A percentile compares a stretch with the other conserved stretches of the same genome.
phyloP scores from a whole-genome alignment of 306 rosid genomes.

The Mimosa pudica region DNA sequence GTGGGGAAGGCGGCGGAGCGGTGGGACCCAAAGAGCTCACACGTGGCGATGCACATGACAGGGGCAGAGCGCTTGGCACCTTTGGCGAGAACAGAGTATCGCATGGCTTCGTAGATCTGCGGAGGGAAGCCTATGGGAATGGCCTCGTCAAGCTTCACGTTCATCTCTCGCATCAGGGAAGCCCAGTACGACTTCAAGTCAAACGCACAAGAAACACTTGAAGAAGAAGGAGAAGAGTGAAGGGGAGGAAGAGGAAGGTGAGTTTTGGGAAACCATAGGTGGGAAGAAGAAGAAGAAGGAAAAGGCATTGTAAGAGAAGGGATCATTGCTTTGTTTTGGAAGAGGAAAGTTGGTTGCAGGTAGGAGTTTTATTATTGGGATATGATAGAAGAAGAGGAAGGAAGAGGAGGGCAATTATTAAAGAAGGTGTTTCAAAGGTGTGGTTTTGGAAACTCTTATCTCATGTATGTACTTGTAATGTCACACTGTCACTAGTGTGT shows the following conservation, averaged over 20 bases:
- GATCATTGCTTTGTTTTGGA: constrained; percentile 32
- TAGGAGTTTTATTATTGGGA: neutral
- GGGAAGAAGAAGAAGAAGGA: constrained; percentile 46
- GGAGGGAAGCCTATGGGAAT: constrained; percentile 67
- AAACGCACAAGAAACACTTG: constrained; percentile 49
- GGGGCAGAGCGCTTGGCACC: constrained; percentile 94
- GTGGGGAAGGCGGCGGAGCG: constrained; percentile 91
- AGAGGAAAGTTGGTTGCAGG: neutral
- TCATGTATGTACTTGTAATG: too few relatives aligned
- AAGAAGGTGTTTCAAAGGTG: too few relatives aligned
- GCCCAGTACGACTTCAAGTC: constrained; percentile 86
- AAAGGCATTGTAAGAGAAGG: constrained; percentile 50
- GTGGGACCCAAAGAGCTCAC: constrained; percentile 79
- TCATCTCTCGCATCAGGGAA: constrained; percentile 65
- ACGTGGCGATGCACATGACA: constrained; percentile 91
- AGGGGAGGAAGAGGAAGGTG: constrained; percentile 33
- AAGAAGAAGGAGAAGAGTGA: constrained; percentile 37
- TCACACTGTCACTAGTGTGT: too few relatives aligned
- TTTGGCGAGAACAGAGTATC: constrained; percentile 77
- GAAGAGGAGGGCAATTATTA: neutral
- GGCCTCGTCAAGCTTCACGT: constrained; percentile 80
- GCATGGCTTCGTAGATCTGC: constrained; percentile 86
- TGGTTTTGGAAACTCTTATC: too few relatives aligned
- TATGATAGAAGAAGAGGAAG: neutral
- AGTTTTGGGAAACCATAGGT: neutral